phyloP scores from a whole-genome alignment of 2,329 filamentous ascomycete genomes.

The Metarhizium anisopliae region DNA sequence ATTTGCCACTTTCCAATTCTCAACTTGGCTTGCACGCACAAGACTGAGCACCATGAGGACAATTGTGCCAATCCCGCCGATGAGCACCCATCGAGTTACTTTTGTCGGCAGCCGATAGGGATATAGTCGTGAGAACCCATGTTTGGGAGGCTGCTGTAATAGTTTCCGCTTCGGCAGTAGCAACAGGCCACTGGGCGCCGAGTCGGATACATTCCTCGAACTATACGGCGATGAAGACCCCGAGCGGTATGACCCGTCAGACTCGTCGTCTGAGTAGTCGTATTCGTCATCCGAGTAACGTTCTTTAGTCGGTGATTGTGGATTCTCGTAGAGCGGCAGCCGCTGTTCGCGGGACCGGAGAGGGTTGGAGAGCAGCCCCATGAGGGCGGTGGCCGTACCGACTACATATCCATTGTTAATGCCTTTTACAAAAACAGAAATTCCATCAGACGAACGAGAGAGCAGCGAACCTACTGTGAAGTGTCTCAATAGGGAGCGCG shows the following conservation, averaged over 20 bases:
- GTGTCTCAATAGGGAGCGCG: not conserved
- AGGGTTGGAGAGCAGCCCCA: constrained; percentile 41
- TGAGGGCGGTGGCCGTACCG: constrained; percentile 17
- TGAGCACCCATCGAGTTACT: constrained; percentile 69
- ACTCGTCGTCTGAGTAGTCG: constrained; percentile 37
- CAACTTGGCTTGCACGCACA: constrained; percentile 62
- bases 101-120: constrained; percentile 60
- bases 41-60: constrained; percentile 70
- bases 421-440: not conserved
- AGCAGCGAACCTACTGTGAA: not conserved
- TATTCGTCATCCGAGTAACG: constrained; percentile 42
- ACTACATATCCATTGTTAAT: not conserved
- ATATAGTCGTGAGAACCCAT: constrained; percentile 20
- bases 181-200: constrained; percentile 31
- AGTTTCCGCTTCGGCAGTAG: constrained; percentile 30
- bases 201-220: constrained; percentile 45
- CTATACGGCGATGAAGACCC: constrained; percentile 36
- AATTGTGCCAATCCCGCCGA: constrained; percentile 59
- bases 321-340: constrained; percentile 43
- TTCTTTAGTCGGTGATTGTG: constrained; percentile 36
- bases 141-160: not conserved
- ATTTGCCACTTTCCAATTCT: constrained; percentile 54
- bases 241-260: constrained; percentile 24
- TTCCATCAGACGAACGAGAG: not conserved
- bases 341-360: constrained; percentile 37